Evolutionary conservation across 805 yeast species (phyloP), one percentile per base, ranked within the genome.

Genomic region (Pichia cabralensis): DNA sequence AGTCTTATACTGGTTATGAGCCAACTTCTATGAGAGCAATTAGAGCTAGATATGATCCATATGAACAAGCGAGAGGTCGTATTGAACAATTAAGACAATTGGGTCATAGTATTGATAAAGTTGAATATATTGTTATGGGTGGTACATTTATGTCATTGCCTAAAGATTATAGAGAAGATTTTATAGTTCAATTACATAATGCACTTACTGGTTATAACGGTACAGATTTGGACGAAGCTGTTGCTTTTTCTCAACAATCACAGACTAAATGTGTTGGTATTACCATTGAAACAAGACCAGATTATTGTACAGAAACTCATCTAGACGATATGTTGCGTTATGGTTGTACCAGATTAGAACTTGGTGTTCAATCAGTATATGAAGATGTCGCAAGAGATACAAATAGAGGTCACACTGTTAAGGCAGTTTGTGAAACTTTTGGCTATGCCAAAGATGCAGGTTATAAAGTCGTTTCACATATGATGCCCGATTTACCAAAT

Each of bases 21-120:
- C 98, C 98, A 8, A 92, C 98, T 0, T 86, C 96, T 1, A 92
- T 92, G 98, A 71, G 98, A 50, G 98, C 98, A n/a, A 92, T 92
- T 42, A 69, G 98, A 48, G 98, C 98, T 1, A 74, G 98, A 50
- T 92, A 92, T 53, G 98, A 92, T 56, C 97, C 98, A 1, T 92
- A 85, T 53, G 98, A 92, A 59, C 98, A 92, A 58, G 96, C 97
- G 6, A 71, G 98, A 53, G 98, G 98, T 31, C 76, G 98, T 56
- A 79, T 92, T 26, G 98, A 92, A 52, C 98, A 92, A 65, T 68
- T 92, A 43, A 75, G 95, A 46, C 96, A 82, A 57, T 67, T 92
- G 40, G 98, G 98, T 11, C 98, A 92, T 53, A 80, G 94, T 2
- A 89, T 92, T 29, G 98, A 92, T 55, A 92, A 92, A 53, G 98